Percentiles rank a stretch among this genome's conserved stretches.
These are phyloP conservation scores for Cladosporium sp. DNA, from an alignment of 2,329 filamentous ascomycete species.

Conservation along the genomic window DNA sequence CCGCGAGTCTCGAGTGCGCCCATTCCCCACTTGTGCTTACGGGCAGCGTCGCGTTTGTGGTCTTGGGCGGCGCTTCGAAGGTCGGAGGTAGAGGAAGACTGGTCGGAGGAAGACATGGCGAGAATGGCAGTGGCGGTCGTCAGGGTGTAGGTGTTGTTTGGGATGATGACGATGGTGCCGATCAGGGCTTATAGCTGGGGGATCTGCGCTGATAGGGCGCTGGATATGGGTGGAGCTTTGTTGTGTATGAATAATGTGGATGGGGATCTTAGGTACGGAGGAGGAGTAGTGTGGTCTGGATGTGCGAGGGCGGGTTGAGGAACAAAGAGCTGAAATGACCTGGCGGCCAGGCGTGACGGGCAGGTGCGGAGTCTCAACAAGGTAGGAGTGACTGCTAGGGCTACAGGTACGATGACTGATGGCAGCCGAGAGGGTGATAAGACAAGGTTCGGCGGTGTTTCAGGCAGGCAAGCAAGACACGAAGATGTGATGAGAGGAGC, in stretches of 20 bases:
- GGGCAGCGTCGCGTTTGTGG: conserved; percentile 52
- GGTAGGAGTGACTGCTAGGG: conserved; percentile 13
- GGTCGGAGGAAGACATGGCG: conserved; percentile 45
- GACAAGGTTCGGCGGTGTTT: conserved; percentile 14
- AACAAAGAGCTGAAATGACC: conserved; percentile 18
- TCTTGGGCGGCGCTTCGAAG: conserved; percentile 56
- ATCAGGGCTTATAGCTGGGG: background rate
- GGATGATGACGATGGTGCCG: conserved; percentile 7
- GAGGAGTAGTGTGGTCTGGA: background rate
- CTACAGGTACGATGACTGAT: background rate
- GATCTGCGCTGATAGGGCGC: conserved; percentile 10
- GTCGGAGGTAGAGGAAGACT: conserved; percentile 51
- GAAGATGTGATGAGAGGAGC: conserved; percentile 2
- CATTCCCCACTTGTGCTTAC: conserved; percentile 53
- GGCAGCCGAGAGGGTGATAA: conserved; percentile 11
- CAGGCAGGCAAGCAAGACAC: background rate
- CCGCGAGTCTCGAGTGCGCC: conserved; percentile 37
- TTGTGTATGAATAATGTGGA: background rate
- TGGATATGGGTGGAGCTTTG: conserved; percentile 7
- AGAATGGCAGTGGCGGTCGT: background rate
- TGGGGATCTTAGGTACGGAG: conserved; percentile 2
- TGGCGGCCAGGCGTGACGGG: conserved; percentile 12
- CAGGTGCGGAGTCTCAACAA: conserved; percentile 16
- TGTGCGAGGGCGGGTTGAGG: background rate
- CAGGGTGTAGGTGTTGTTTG: conserved; percentile 6